These are phyloP conservation scores for Ophiosphaerella herpotricha DNA, from an alignment of 2,329 filamentous ascomycete genomes.

Conservation along the genomic window DNA sequence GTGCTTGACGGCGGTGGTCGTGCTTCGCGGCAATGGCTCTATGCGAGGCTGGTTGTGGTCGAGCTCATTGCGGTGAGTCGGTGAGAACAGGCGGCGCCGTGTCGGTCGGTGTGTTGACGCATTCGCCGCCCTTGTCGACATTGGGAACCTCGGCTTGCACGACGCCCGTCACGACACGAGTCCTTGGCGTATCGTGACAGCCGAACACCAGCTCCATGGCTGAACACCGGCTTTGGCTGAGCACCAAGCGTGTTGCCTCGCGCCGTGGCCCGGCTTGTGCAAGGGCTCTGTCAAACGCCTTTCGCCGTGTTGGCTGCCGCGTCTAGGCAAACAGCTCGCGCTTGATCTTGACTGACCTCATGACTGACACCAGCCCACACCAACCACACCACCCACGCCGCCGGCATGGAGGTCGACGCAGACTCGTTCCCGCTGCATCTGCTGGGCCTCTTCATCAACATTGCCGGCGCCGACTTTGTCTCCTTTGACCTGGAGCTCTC, in stretches of 20 bases:
- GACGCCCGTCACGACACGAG: neutral
- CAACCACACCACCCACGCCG: too few species aligned
- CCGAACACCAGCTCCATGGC: too few species aligned
- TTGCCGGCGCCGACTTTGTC: conserved; percentile 65
- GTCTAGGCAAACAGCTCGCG: too few species aligned
- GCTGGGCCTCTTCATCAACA: conserved; percentile 60
- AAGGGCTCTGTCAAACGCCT: too few species aligned
- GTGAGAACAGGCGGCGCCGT: neutral
- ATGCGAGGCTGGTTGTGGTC: neutral
- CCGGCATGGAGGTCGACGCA: conserved; percentile 59
- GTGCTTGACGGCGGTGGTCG: too few species aligned
- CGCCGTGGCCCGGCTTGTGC: too few species aligned
- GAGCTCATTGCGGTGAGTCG: conserved; percentile 14
- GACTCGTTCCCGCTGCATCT: conserved; percentile 56
- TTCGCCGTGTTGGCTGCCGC: too few species aligned
- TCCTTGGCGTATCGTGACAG: too few species aligned
- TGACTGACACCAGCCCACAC: conserved; percentile 7
- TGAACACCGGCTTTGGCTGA: too few species aligned
- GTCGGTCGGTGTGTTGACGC: conserved; percentile 8
- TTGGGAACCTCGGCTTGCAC: conserved; percentile 16
- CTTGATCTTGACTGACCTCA: conserved; percentile 22
- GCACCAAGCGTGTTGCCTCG: too few species aligned
- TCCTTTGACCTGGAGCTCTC: conserved; percentile 70
- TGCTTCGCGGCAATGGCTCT: neutral
- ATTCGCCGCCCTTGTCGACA: conserved; percentile 22